Conservation (phyloP, 2,329 filamentous ascomycete species). For the Elsinoe ampelina region DNA sequence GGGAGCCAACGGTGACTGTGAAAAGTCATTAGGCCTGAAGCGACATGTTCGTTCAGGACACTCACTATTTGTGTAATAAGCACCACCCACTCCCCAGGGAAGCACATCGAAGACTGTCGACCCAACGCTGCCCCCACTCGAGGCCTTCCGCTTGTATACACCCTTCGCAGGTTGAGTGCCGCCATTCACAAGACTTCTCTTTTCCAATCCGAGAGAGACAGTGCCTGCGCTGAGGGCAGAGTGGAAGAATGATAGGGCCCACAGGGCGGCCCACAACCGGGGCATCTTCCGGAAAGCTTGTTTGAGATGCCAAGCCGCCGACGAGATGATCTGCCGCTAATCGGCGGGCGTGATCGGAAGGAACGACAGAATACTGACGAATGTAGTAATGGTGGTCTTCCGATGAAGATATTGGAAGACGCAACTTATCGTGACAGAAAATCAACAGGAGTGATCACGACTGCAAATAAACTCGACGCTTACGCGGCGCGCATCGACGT, state of each 20-base stretch:
- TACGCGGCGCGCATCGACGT: constrained; percentile 2
- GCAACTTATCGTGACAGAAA: neutral
- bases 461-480: neutral
- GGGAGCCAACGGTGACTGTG: constrained; percentile 26
- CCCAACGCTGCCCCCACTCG: constrained; percentile 17
- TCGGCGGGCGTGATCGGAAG: neutral
- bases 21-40: neutral
- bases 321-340: neutral
- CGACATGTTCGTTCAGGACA: too few species aligned
- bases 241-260: neutral
- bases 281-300: neutral
- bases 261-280: neutral
- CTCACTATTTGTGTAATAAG: constrained; percentile 27
- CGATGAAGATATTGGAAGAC: neutral
- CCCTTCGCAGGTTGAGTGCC: constrained; percentile 36
- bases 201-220: constrained; percentile 2
- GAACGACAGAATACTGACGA: neutral
- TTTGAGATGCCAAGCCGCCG: neutral
- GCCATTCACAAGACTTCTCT: constrained; percentile 25
- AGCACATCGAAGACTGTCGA: constrained; percentile 25
- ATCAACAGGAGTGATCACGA: neutral
- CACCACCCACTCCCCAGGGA: constrained; percentile 25
- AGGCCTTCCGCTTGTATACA: constrained; percentile 17
- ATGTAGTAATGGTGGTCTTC: neutral
- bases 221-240: neutral